phyloP scores from a whole-genome alignment of 2,329 filamentous ascomycete genomes.

The Didymella segeticola region DNA sequence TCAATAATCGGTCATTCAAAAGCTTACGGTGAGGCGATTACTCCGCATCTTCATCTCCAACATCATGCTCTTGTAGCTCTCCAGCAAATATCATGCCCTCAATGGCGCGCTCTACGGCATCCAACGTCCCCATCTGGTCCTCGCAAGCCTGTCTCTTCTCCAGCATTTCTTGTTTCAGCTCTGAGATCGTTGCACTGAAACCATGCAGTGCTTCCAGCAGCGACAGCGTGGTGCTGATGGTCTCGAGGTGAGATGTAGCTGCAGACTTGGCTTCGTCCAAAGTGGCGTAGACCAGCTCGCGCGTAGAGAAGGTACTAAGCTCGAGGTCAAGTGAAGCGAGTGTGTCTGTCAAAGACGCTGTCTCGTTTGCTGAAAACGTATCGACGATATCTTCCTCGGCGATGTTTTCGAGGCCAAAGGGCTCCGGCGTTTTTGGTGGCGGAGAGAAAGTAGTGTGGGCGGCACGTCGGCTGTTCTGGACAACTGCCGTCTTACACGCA shows the following conservation, averaged over 20 bases:
- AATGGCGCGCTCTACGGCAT: constrained; percentile 12
- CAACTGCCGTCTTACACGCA: neutral
- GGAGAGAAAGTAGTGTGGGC: neutral
- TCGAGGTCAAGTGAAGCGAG: constrained; percentile 2
- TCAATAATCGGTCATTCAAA: too few species aligned
- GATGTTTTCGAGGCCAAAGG: constrained; percentile 2
- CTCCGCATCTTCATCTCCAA: neutral
- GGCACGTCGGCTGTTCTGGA: neutral
- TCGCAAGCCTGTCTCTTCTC: constrained; percentile 18
- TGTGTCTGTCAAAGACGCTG: neutral
- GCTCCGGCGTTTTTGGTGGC: neutral
- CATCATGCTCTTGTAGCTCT: neutral
- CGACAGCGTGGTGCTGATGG: constrained; percentile 19
- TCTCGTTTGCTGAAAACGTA: neutral
- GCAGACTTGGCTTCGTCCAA: constrained; percentile 17
- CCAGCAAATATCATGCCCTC: neutral
- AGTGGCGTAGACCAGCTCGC: constrained; percentile 18
- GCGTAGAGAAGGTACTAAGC: constrained; percentile 5
- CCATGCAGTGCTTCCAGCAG: constrained; percentile 21
- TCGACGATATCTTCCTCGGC: neutral
- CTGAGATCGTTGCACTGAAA: constrained; percentile 22
- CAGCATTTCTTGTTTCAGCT: constrained; percentile 19
- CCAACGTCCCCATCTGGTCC: constrained; percentile 15
- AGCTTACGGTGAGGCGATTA: neutral
- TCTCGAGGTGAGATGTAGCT: constrained; percentile 15